phyloP scores from a whole-genome alignment of 441 rosid species.

The Gossypium trilobum region DNA sequence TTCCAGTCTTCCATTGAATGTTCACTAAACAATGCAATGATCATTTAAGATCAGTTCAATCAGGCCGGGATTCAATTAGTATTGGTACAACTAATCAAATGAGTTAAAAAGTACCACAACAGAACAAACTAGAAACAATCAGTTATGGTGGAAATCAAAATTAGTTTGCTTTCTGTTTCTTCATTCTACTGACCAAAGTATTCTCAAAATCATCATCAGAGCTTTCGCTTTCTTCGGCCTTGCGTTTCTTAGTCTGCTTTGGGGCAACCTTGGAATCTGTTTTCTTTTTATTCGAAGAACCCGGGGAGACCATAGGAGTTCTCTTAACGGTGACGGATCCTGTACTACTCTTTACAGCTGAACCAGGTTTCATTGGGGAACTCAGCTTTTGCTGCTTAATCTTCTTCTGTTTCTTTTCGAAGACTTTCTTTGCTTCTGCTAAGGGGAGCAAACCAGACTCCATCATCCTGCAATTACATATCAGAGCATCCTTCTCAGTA shows the following conservation, averaged over 20 bases:
- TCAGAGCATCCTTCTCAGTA: not conserved
- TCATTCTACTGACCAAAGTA: conserved; percentile 20
- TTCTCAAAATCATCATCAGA: conserved; percentile 45
- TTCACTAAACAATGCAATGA: not conserved
- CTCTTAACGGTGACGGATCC: conserved; percentile 33
- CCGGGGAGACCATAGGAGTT: conserved; percentile 24
- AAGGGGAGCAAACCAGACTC: conserved; percentile 78
- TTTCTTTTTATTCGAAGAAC: conserved; percentile 32
- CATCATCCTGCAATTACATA: conserved; percentile 65
- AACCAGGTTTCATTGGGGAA: conserved; percentile 47
- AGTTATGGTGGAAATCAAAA: not conserved
- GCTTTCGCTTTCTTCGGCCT: conserved; percentile 36
- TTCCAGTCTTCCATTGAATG: not conserved
- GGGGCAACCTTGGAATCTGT: conserved; percentile 23
- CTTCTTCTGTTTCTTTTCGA: conserved; percentile 56
- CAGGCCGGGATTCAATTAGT: not conserved
- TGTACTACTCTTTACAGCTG: conserved; percentile 30
- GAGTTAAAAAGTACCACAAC: not conserved
- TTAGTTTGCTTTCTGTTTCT: conserved; percentile 37
- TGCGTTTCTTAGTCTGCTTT: conserved; percentile 46
- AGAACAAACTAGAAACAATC: conserved; percentile 1
- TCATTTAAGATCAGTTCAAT: not conserved
- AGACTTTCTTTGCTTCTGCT: conserved; percentile 58
- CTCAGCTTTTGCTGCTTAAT: conserved; percentile 30
- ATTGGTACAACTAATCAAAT: not conserved